A percentile compares a stretch with the other conserved stretches of the same genome.
Conservation (phyloP, 2,329 filamentous ascomycete genomes). For the Ascochyta pisi region DNA sequence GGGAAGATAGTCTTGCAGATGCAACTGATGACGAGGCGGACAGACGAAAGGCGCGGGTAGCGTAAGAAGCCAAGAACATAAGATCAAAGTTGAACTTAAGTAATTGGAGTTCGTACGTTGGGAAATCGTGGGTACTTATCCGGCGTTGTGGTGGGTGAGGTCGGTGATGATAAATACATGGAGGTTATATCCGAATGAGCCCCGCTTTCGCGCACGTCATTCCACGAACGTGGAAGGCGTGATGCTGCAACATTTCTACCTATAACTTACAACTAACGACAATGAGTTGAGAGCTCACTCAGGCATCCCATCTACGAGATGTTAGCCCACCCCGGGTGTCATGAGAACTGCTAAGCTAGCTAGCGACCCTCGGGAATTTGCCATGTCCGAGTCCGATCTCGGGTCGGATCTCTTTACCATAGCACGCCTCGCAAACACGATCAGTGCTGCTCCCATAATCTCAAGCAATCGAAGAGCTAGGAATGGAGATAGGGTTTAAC, state of each 20-base stretch:
- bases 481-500: not conserved
- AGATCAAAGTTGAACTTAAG: not conserved
- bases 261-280: not conserved
- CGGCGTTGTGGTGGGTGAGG: not conserved
- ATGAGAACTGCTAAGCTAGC: not conserved
- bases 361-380: not conserved
- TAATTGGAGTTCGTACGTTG: not conserved
- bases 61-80: conserved; percentile 27
- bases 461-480: not conserved
- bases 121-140: conserved; percentile 6
- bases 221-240: not conserved
- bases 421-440: not conserved
- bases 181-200: conserved; percentile 16
- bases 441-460: not conserved
- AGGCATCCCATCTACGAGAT: not conserved
- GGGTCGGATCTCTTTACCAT: not conserved
- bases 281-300: not conserved
- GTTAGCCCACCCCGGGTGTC: not conserved
- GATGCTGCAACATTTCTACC: not conserved
- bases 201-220: conserved; percentile 20
- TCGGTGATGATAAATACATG: conserved; percentile 21
- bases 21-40: conserved; percentile 21
- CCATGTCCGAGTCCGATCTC: not conserved
- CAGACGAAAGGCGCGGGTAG: conserved; percentile 17
- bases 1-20: conserved; percentile 24